phyloP scores from a whole-genome alignment of 176 grass and related monocot species.

The Bromus sterilis region DNA sequence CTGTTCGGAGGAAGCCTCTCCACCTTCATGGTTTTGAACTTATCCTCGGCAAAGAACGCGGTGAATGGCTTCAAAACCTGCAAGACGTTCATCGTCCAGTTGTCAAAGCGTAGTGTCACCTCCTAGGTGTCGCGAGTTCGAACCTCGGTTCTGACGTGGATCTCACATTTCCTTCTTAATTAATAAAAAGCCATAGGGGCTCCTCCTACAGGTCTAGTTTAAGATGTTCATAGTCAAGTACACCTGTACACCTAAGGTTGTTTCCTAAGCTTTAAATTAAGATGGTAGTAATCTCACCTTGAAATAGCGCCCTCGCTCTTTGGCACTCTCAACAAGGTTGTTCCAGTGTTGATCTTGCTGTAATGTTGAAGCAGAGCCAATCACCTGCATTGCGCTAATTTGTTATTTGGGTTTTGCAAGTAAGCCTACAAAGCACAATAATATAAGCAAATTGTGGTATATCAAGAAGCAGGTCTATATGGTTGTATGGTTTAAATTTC shows the following conservation, averaged over 20 bases:
- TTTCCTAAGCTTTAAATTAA: not conserved
- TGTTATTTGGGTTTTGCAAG: slow-evolving; percentile 18
- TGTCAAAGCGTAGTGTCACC: too few relatives aligned
- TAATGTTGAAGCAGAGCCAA: slow-evolving; percentile 82
- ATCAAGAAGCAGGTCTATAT: not conserved
- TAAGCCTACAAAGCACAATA: not conserved
- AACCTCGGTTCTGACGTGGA: too few relatives aligned
- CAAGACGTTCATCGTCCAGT: too few relatives aligned
- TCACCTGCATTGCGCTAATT: slow-evolving; percentile 43
- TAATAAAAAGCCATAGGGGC: too few relatives aligned
- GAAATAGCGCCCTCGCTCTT: slow-evolving; percentile 51
- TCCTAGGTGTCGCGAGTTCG: too few relatives aligned
- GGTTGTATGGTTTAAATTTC: not conserved
- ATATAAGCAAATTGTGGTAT: not conserved
- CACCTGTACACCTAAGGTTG: slow-evolving; percentile 1
- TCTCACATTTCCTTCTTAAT: too few relatives aligned
- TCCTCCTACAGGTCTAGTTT: too few relatives aligned
- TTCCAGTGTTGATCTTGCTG: slow-evolving; percentile 83
- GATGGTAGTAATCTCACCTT: slow-evolving; percentile 31
- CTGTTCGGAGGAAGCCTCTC: slow-evolving; percentile 16
- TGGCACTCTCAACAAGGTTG: slow-evolving; percentile 76
- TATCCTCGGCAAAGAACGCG: slow-evolving; percentile 57
- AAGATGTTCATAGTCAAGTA: not conserved
- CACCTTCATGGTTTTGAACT: slow-evolving; percentile 51
- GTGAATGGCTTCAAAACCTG: slow-evolving; percentile 72